phyloP scores from a whole-genome alignment of 176 grass and related monocot species.

The Oryza glumipatula region DNA sequence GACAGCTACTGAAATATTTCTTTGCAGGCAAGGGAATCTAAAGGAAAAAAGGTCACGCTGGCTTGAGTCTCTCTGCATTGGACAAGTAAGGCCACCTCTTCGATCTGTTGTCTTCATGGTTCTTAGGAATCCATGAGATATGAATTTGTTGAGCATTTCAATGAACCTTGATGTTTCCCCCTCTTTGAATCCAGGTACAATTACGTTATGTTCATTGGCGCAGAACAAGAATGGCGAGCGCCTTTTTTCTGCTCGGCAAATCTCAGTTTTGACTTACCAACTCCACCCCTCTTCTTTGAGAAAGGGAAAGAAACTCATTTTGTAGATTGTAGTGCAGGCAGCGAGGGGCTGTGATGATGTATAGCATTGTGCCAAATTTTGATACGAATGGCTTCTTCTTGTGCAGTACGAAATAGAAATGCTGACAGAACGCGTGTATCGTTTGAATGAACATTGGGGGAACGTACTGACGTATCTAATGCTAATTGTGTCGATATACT shows the following conservation, averaged over 20 bases:
- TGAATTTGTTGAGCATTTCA: slow-evolving; percentile 4
- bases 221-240: background rate
- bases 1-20: slow-evolving; percentile 24
- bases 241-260: background rate
- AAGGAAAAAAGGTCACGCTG: slow-evolving; percentile 91
- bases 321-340: background rate
- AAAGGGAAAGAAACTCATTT: background rate
- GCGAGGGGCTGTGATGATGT: background rate
- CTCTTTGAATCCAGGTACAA: background rate
- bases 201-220: background rate
- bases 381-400: background rate
- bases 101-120: background rate
- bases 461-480: no score
- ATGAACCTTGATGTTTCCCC: background rate
- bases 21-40: slow-evolving; percentile 80
- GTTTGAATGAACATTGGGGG: no score
- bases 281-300: background rate
- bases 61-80: slow-evolving; percentile 24
- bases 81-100: background rate
- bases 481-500: no score
- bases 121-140: background rate
- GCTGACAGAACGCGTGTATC: background rate
- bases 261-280: background rate
- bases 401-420: background rate
- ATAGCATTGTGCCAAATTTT: background rate